Evolutionary conservation across 2,329 filamentous ascomycete genomes (phyloP).

Genomic region (Phaeosphaeriaceae sp.): DNA sequence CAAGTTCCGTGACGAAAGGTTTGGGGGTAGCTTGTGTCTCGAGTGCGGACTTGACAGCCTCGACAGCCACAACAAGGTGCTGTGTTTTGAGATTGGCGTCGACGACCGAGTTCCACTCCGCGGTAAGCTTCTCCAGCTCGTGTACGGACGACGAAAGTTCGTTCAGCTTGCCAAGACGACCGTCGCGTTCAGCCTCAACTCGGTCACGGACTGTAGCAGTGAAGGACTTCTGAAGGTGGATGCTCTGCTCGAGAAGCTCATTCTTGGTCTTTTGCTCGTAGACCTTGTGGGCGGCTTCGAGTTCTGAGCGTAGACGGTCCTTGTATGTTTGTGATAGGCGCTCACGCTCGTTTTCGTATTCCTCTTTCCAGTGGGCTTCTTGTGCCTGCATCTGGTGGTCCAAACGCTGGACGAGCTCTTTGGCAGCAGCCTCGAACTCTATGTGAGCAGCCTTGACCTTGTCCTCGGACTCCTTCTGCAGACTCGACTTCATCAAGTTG

Average conservation of each 20-base stretch:
- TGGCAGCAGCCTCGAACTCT: conserved; percentile 87
- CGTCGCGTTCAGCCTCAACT: conserved; percentile 87
- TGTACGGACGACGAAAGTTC: conserved; percentile 79
- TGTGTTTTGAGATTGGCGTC: conserved; percentile 92
- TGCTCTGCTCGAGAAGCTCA: conserved; percentile 86
- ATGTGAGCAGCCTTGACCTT: conserved; percentile 75
- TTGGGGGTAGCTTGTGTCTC: conserved; percentile 76
- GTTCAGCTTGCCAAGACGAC: conserved; percentile 83
- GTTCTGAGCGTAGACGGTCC: conserved; percentile 77
- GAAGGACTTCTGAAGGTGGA: conserved; percentile 87
- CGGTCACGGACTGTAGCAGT: conserved; percentile 77
- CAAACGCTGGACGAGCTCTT: conserved; percentile 86
- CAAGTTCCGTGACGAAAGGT: conserved; percentile 91
- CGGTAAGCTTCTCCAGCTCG: conserved; percentile 86
- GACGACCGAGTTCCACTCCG: conserved; percentile 88
- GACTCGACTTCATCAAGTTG: conserved; percentile 72
- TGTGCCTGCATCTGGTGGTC: conserved; percentile 83
- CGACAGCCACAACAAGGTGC: conserved; percentile 93
- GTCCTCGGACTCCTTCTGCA: conserved; percentile 74
- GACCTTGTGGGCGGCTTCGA: conserved; percentile 80
- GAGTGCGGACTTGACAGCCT: conserved; percentile 86
- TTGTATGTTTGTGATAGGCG: conserved; percentile 80
- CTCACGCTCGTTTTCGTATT: conserved; percentile 88
- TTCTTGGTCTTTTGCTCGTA: conserved; percentile 85
- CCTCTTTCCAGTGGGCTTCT: conserved; percentile 82